Conservation (phyloP, 257 asterid species). For the Penstemon davidsonii region DNA sequence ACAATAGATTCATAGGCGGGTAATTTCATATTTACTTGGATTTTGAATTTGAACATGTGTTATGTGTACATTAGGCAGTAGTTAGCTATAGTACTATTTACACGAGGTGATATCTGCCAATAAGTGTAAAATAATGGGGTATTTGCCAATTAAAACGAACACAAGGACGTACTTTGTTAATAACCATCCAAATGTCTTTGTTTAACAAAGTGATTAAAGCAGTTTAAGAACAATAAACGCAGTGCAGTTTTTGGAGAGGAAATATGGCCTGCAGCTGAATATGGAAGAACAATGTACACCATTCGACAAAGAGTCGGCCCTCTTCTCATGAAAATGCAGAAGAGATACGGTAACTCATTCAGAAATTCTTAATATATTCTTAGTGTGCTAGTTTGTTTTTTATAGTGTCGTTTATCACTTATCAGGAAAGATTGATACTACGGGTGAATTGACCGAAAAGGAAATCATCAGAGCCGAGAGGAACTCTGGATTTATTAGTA, state of each 20-base stretch:
- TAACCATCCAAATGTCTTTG: not conserved
- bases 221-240: constrained; percentile 40
- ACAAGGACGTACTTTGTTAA: no score
- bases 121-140: no score
- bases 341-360: constrained; percentile 60
- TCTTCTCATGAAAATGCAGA: constrained; percentile 81
- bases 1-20: no score
- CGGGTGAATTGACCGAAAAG: constrained; percentile 80
- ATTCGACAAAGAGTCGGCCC: constrained; percentile 91
- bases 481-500: constrained; percentile 74
- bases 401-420: constrained; percentile 1
- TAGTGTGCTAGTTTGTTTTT: not conserved
- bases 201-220: constrained; percentile 25
- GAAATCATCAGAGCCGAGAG: constrained; percentile 86
- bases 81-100: no score
- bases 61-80: no score
- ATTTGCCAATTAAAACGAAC: no score
- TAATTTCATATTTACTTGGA: no score
- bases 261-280: constrained; percentile 99
- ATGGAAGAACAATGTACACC: constrained; percentile 97
- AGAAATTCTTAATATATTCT: not conserved
- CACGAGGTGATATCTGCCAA: no score
- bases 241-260: constrained; percentile 99
- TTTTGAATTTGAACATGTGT: no score
- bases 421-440: constrained; percentile 68